phyloP scores from a whole-genome alignment of 192 early-diverging fungal genomes.

The Gryganskiella cystojenkinii region DNA sequence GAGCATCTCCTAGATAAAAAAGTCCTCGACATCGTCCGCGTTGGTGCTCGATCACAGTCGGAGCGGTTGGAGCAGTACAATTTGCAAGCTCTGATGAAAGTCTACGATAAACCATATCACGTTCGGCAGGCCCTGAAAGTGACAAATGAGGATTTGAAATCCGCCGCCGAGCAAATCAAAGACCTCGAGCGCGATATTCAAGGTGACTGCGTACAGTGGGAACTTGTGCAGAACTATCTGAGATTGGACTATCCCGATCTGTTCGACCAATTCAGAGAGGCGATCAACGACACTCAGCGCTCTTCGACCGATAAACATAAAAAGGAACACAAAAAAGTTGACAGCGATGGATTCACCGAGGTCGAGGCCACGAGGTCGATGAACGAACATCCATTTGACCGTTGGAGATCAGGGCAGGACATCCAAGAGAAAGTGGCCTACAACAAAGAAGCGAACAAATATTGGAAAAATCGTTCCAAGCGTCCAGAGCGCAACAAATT shows the following conservation, averaged over 20 bases:
- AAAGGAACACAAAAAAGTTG: not conserved
- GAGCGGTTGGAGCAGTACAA: slow-evolving; percentile 34
- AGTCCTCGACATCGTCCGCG: slow-evolving; percentile 55
- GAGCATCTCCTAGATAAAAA: slow-evolving; percentile 59
- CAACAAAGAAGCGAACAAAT: not conserved
- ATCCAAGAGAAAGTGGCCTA: slow-evolving; percentile 2
- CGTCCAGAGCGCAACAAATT: not conserved
- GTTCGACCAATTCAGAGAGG: slow-evolving; percentile 5
- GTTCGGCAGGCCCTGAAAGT: slow-evolving; percentile 14
- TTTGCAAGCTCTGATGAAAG: slow-evolving; percentile 22
- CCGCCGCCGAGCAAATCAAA: slow-evolving; percentile 7
- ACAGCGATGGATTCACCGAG: slow-evolving; percentile 7
- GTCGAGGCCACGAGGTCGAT: not conserved
- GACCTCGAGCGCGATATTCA: slow-evolving; percentile 20
- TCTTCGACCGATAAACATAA: not conserved
- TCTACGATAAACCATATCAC: slow-evolving; percentile 12
- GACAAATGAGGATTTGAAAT: not conserved
- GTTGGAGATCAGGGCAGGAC: slow-evolving; percentile 25
- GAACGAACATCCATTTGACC: slow-evolving; percentile 5
- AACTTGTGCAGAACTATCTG: slow-evolving; percentile 16
- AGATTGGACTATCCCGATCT: not conserved
- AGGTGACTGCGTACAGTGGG: slow-evolving; percentile 12
- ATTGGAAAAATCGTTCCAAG: not conserved
- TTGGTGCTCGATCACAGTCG: slow-evolving; percentile 56
- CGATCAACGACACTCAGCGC: not conserved